Evolutionary conservation across 1,139 yeast species (phyloP), one percentile per base, ranked within the genome.

Genomic region (Candida freyschussii): DNA sequence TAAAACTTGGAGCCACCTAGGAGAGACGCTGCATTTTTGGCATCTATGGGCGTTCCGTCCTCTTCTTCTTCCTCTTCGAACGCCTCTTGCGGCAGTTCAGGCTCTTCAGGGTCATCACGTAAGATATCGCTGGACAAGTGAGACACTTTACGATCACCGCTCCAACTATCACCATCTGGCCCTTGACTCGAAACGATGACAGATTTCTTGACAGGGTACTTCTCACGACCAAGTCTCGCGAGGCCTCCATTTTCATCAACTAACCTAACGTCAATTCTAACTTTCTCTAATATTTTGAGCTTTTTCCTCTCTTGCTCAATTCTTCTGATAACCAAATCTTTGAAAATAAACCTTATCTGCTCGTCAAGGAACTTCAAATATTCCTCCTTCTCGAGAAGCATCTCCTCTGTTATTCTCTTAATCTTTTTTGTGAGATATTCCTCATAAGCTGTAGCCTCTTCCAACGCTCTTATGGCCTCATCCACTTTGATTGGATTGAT

Each of bases 401-500:
- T 82, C 55, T 87, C 95, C 27, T 80, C 82, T 6, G 95, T 83
- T 17, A 91, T 82, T 41, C 95, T 67, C 38, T 81, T 77, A 21
- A 89, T 80, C 50, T 85, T 93, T 41, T 74, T 62, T 13, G 79
- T 75, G 35, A 89, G 65, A 23, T 78, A 78, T 45, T 82, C 85
- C 53, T 89, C 96, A 10, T 74, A 68, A 41, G 75, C 75, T n/a
- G 83, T 74, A 2, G 96, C 94, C 29, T 73, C 75, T 52, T 89
- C 95, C 36, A 89, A 66, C 10, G 85, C 67, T 34, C 80, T 66
- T 26, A 89, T 72, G 0, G 96, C 95, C 44, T 89, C 97, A 50
- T 91, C 96, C 2, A 87, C 95, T 52, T 82, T 85, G 23, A 82
- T 59, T 0, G 97, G 96, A 52, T 83, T 91, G 34, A 86, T 78